Percentiles rank a stretch among this genome's conserved stretches.
These are phyloP conservation scores for Amaranthus hypochondriacus DNA, from an alignment of 148 eudicot genomes.

Conservation along the genomic window DNA sequence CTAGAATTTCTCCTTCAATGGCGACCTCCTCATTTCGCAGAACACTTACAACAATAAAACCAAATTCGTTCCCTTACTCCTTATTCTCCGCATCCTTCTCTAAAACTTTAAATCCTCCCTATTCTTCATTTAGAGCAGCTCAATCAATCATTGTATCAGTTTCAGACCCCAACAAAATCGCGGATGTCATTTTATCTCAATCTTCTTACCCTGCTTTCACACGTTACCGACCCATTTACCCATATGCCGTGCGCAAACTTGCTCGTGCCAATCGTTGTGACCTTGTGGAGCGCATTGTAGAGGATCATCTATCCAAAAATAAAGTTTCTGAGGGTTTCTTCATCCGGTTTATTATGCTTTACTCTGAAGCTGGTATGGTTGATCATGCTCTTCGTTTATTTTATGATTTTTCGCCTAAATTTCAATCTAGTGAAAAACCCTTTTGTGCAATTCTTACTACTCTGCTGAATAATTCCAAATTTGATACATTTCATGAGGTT, in stretches of 20 bases:
- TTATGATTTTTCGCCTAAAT: constrained; percentile 7
- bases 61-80: constrained; percentile 3
- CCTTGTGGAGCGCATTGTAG: constrained; percentile 18
- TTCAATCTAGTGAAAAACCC: constrained; percentile 19
- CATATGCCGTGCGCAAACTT: constrained; percentile 24
- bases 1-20: constrained; percentile 5
- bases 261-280: constrained; percentile 23
- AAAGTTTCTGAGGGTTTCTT: constrained; percentile 23
- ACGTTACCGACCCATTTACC: constrained; percentile 30
- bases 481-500: constrained; percentile 17
- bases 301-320: background rate
- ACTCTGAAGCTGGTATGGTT: constrained; percentile 31
- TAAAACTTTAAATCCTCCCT: background rate
- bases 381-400: constrained; percentile 26
- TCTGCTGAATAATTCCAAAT: constrained; percentile 14
- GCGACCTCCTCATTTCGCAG: constrained; percentile 14
- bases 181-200: constrained; percentile 21
- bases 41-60: constrained; percentile 3
- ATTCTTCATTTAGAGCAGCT: constrained; percentile 25
- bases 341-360: constrained; percentile 25
- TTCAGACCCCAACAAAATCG: constrained; percentile 28
- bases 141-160: constrained; percentile 29
- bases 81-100: background rate
- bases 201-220: constrained; percentile 24
- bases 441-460: constrained; percentile 29